Base-by-base conservation (phyloP, 805 yeast species). In the Starmerella floricola region DNA sequence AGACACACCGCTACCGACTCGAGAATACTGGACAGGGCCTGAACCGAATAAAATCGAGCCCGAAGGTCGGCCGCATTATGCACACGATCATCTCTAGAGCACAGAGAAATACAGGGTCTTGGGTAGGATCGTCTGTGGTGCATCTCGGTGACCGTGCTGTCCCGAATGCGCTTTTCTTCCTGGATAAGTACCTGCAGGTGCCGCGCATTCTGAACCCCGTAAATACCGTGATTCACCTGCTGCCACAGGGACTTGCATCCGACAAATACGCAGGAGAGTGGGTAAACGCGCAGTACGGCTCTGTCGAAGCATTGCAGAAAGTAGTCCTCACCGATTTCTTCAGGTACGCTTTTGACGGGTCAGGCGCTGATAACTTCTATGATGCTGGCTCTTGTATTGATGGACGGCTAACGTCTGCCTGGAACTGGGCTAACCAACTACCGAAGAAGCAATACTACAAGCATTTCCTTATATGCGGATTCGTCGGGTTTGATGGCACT, bases 381-480 rank as follows among this genome's bases (percentile, higher is more conserved):
- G 80, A 79, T 68, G 83, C 86, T 24, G 93, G 93, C 2, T 75
- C 83, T 2, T 81, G 93, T 61, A 81, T 81, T 38, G 93, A 81
- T 58, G 93, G 91, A 17, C 71, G 87, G 40, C 63, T 81, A 36
- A 81, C 91, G 0, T 73, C 81, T 41, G 83, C 86, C 2, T 82
- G 88, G 84, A 82, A 80, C 54, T 82, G 83, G 69, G 80, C 86
- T 42, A 81, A 80, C 55, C 70, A 71, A 48, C 74, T 81, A 31
- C 62, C 76, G 20, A 77, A 79, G 55, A 79, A 79, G 53, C 67
- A 70, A n/a, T 81, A 78, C 57, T 72, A 68, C 51, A 72, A 70
- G 53, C 65, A 75, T 36, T 80, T 81, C 57, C 55, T 81, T 35
- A 59, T 81, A 37, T 65, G 80, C 16, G 85, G 86, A 0, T 81